Evolutionary conservation across 2,329 filamentous ascomycete genomes (phyloP).

Genomic region (Hymenoscyphus repandus): DNA sequence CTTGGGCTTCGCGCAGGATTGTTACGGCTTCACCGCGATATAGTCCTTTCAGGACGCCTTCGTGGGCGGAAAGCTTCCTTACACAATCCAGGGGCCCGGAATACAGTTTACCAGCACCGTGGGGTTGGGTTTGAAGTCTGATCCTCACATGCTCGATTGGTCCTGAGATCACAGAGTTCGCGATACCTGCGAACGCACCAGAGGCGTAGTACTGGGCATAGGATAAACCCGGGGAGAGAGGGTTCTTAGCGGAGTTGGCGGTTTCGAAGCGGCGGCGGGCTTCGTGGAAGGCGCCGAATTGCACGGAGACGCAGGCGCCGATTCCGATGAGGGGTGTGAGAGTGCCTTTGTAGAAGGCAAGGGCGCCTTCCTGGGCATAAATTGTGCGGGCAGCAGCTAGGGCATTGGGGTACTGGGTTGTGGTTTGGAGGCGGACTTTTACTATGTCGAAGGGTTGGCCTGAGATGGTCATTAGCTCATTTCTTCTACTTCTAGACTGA

Average conservation of each 20-base stretch:
- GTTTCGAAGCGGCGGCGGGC: conserved; percentile 82
- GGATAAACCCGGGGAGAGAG: conserved; percentile 47
- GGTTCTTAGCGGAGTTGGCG: conserved; percentile 51
- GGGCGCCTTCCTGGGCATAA: conserved; percentile 77
- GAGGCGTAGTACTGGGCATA: conserved; percentile 87
- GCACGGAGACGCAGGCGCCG: conserved; percentile 94
- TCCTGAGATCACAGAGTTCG: conserved; percentile 81
- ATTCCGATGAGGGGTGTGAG: conserved; percentile 92
- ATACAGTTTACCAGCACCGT: conserved; percentile 76
- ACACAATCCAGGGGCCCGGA: conserved; percentile 84
- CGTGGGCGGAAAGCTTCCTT: conserved; percentile 66
- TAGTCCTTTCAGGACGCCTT: conserved; percentile 65
- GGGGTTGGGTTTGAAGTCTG: conserved; percentile 90
- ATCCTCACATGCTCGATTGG: conserved; percentile 98
- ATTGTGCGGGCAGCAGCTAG: conserved; percentile 77
- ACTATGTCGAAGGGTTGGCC: conserved; percentile 82
- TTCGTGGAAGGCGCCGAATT: conserved; percentile 95
- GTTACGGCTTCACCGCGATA: conserved; percentile 89
- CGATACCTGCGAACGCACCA: conserved; percentile 86
- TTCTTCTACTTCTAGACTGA: too few relatives aligned
- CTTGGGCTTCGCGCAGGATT: conserved; percentile 80
- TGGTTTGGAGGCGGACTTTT: conserved; percentile 94
- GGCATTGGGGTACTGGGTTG: conserved; percentile 73
- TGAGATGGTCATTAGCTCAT: conserved; percentile 31
- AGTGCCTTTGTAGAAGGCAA: conserved; percentile 98